These are phyloP conservation scores for Ceratorhiza oryzae-sativae DNA, from an alignment of 1,284 basidiomycete genomes.

Conservation along the genomic window DNA sequence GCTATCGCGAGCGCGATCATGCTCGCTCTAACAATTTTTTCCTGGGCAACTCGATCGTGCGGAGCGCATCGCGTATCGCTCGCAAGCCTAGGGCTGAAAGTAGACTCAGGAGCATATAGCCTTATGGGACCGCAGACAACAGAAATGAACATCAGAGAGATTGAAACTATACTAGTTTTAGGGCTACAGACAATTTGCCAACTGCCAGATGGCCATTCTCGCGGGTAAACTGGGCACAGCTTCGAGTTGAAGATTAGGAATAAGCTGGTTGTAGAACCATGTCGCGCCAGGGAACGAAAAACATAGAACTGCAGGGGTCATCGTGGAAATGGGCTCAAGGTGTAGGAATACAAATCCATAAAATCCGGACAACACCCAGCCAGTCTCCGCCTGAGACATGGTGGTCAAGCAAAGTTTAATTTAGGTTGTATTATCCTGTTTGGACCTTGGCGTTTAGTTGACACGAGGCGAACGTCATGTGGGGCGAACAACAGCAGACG, in stretches of 20 bases:
- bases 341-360: conserved; percentile 73
- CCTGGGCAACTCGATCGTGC: conserved; percentile 67
- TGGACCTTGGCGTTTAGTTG: conserved; percentile 18
- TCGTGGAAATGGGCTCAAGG: conserved; percentile 74
- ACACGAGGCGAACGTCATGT: conserved; percentile 14
- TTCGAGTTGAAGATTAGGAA: conserved; percentile 57
- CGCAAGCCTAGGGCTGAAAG: conserved; percentile 74
- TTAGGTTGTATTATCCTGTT: background rate
- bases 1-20: conserved; percentile 72
- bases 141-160: too few species aligned
- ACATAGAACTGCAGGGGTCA: conserved; percentile 64
- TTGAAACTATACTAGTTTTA: too few species aligned
- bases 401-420: conserved; percentile 36
- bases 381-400: conserved; percentile 51
- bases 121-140: conserved; percentile 52
- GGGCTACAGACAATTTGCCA: conserved; percentile 66
- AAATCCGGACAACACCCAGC: conserved; percentile 69
- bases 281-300: conserved; percentile 68
- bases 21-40: conserved; percentile 70
- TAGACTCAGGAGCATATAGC: conserved; percentile 71
- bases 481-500: conserved; percentile 6
- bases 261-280: conserved; percentile 75
- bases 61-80: conserved; percentile 68
- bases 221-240: conserved; percentile 57
- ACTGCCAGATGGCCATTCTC: conserved; percentile 73